Conservation (phyloP, 1,139 yeast species). For the Yamadazyma taylorii region DNA sequence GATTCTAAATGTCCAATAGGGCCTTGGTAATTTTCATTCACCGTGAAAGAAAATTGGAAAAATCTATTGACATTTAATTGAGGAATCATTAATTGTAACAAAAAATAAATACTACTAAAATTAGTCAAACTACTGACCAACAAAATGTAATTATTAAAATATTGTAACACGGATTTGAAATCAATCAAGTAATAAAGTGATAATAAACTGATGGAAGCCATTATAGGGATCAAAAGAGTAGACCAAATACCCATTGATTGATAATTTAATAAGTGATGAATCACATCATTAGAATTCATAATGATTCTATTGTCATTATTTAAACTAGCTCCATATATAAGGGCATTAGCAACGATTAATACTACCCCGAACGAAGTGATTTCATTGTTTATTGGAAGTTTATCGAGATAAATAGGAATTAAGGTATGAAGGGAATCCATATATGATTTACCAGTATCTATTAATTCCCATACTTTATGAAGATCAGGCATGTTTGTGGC, state of each 20-base stretch:
- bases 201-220: slow-evolving; percentile 5
- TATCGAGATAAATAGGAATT: slow-evolving; percentile 3
- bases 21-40: slow-evolving; percentile 4
- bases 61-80: neutral
- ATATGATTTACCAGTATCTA: no score
- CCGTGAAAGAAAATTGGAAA: slow-evolving; percentile 2
- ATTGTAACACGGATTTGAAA: neutral
- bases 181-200: slow-evolving; percentile 6
- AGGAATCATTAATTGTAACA: neutral
- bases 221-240: slow-evolving; percentile 3
- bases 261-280: slow-evolving; percentile 3
- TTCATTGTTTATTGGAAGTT: slow-evolving; percentile 3
- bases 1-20: slow-evolving; percentile 11
- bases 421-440: neutral
- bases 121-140: slow-evolving; percentile 4
- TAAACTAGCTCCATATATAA: neutral
- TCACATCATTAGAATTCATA: slow-evolving; percentile 7
- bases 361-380: slow-evolving; percentile 1
- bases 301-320: neutral
- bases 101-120: neutral
- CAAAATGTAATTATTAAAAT: slow-evolving; percentile 4
- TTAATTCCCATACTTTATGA: no score
- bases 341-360: neutral
- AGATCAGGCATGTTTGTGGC: no score
- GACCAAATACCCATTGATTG: slow-evolving; percentile 3